phyloP scores from a whole-genome alignment of 805 yeast genomes.

The Nematodospora valgi region DNA sequence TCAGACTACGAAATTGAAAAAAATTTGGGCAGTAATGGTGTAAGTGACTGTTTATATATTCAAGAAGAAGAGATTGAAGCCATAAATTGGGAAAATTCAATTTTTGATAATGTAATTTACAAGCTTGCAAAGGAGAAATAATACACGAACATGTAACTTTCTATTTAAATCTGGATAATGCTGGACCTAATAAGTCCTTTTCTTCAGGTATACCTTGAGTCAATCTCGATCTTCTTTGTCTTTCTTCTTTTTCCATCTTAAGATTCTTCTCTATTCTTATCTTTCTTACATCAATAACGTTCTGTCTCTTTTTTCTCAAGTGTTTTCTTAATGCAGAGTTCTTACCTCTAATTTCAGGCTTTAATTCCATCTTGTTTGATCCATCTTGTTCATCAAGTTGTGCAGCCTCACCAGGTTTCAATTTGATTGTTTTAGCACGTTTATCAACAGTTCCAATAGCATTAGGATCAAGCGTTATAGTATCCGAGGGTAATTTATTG shows the following conservation, averaged over 20 bases:
- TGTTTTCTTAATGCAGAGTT: conserved; percentile 80
- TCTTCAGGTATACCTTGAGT: conserved; percentile 48
- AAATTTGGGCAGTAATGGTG: background rate
- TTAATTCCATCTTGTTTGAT: conserved; percentile 52
- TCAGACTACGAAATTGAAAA: conserved; percentile 5
- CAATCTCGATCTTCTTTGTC: conserved; percentile 48
- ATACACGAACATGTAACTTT: conserved; percentile 1
- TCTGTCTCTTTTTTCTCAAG: conserved; percentile 77
- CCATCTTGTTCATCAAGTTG: conserved; percentile 38
- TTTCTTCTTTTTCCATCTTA: conserved; percentile 66
- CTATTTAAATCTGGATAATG: conserved; percentile 47
- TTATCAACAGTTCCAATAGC: conserved; percentile 81
- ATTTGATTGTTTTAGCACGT: conserved; percentile 59
- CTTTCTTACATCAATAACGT: conserved; percentile 83
- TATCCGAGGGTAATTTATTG: conserved; percentile 88
- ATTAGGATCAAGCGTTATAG: conserved; percentile 87
- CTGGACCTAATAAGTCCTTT: conserved; percentile 50
- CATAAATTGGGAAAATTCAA: conserved; percentile 20
- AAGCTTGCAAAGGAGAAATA: conserved; percentile 8
- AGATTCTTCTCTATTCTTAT: conserved; percentile 71
- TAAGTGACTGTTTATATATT: conserved; percentile 7
- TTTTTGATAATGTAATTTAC: conserved; percentile 17
- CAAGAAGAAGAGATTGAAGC: conserved; percentile 15
- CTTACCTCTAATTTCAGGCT: conserved; percentile 71
- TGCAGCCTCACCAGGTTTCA: conserved; percentile 56